These are phyloP conservation scores for Articulospora tetracladia DNA, from an alignment of 495 filamentous ascomycete genomes.

Conservation along the genomic window DNA sequence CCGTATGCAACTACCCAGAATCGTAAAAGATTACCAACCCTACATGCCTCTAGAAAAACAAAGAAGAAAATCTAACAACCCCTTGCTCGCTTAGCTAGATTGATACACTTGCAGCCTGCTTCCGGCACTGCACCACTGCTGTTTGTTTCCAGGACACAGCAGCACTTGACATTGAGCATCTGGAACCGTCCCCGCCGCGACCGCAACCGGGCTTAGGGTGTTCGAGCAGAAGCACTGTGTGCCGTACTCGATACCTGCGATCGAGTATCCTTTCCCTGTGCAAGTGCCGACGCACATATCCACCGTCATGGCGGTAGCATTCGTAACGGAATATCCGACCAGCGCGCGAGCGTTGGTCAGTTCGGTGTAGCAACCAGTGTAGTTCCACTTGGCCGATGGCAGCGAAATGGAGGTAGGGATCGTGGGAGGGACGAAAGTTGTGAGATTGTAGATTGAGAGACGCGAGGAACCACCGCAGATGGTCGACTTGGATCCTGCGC, in stretches of 20 bases:
- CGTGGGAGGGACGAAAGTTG: conserved; percentile 14
- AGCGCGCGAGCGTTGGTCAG: conserved; percentile 5
- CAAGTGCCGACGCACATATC: conserved; percentile 4
- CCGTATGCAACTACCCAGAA: too few relatives aligned
- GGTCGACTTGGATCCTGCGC: conserved; percentile 34
- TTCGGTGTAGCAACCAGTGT: conserved; percentile 8
- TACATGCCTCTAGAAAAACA: too few relatives aligned
- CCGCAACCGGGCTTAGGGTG: background rate
- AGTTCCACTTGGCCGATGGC: background rate
- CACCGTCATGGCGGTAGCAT: background rate
- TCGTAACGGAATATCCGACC: conserved; percentile 2
- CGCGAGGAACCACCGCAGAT: conserved; percentile 39
- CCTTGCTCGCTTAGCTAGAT: background rate
- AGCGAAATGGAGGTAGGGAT: background rate
- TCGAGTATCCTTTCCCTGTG: background rate
- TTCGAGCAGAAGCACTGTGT: conserved; percentile 2
- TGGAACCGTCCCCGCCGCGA: background rate
- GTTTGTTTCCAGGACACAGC: conserved; percentile 6
- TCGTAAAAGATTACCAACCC: too few relatives aligned
- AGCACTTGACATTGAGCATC: conserved; percentile 3
- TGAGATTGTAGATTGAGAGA: conserved; percentile 37
- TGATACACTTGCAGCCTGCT: background rate
- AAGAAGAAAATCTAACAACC: background rate
- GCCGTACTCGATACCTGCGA: background rate
- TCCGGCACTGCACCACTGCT: conserved; percentile 1